These are phyloP conservation scores for Diplodia intermedia DNA, from an alignment of 2,329 filamentous ascomycete species.

Conservation along the genomic window DNA sequence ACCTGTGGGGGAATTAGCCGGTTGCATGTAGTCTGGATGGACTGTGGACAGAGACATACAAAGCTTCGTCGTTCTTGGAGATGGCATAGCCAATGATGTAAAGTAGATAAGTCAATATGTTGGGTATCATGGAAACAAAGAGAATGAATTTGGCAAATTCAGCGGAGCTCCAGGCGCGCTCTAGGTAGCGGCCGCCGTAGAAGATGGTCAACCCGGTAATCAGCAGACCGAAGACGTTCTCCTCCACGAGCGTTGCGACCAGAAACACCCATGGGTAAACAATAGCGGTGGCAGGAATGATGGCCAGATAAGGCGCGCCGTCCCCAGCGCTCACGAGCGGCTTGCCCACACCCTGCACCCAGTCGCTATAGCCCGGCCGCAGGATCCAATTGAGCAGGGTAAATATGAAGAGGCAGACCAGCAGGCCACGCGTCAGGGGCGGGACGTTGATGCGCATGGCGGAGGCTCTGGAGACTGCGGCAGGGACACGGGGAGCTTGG, in stretches of 20 bases:
- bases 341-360: constrained; percentile 55
- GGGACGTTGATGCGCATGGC: constrained; percentile 90
- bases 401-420: constrained; percentile 76
- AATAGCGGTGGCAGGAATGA: constrained; percentile 82
- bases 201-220: constrained; percentile 82
- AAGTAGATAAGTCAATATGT: constrained; percentile 73
- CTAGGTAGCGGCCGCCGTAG: constrained; percentile 92
- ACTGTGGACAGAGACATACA: constrained; percentile 59
- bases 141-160: constrained; percentile 92
- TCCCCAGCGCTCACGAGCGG: constrained; percentile 58
- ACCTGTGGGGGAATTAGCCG: constrained; percentile 51
- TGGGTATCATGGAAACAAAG: constrained; percentile 79
- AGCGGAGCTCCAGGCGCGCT: constrained; percentile 90
- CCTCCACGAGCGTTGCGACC: constrained; percentile 86
- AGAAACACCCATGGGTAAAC: constrained; percentile 94
- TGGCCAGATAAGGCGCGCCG: constrained; percentile 83
- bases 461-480: constrained; percentile 12
- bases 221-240: constrained; percentile 85
- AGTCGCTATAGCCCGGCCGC: constrained; percentile 55
- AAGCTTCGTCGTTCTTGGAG: constrained; percentile 70
- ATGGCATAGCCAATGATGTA: constrained; percentile 77
- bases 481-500: constrained; percentile 29
- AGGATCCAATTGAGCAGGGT: constrained; percentile 83
- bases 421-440: constrained; percentile 82
- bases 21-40: neutral